phyloP scores from a whole-genome alignment of 1,284 basidiomycete species.

The Sphaerobolus stellatus region DNA sequence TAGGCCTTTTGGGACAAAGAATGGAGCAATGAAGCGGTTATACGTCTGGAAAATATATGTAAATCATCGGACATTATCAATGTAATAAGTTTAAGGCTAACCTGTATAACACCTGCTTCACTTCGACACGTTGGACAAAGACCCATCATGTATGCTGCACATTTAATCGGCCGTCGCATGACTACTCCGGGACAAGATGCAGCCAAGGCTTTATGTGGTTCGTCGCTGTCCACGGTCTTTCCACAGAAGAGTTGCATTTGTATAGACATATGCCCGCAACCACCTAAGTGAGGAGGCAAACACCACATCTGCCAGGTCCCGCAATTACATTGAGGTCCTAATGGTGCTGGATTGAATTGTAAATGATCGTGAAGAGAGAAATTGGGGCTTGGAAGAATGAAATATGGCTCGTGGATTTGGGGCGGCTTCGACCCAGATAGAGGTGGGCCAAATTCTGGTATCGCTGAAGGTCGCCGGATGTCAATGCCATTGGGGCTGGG shows the following conservation, averaged over 20 bases:
- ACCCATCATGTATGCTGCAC: conserved; percentile 9
- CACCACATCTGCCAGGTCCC: conserved; percentile 10
- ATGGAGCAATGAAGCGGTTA: conserved; percentile 4
- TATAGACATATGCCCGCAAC: conserved; percentile 1
- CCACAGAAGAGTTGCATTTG: conserved; percentile 4
- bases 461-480: neutral
- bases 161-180: neutral
- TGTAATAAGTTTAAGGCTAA: neutral
- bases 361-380: conserved; percentile 7
- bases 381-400: conserved; percentile 1
- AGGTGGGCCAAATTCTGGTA: neutral
- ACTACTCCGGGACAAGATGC: neutral
- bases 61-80: neutral
- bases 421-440: conserved; percentile 1
- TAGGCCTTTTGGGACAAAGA: conserved; percentile 8
- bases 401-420: neutral
- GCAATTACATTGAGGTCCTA: conserved; percentile 1
- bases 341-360: conserved; percentile 4
- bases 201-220: neutral
- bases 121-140: conserved; percentile 5
- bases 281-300: conserved; percentile 6
- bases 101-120: conserved; percentile 1
- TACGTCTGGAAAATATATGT: neutral
- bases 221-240: neutral
- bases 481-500: too few relatives aligned